A percentile compares a stretch with the other conserved stretches of the same genome.
Conservation (phyloP, 257 asterid species). For the Marsdenia floribunda region DNA sequence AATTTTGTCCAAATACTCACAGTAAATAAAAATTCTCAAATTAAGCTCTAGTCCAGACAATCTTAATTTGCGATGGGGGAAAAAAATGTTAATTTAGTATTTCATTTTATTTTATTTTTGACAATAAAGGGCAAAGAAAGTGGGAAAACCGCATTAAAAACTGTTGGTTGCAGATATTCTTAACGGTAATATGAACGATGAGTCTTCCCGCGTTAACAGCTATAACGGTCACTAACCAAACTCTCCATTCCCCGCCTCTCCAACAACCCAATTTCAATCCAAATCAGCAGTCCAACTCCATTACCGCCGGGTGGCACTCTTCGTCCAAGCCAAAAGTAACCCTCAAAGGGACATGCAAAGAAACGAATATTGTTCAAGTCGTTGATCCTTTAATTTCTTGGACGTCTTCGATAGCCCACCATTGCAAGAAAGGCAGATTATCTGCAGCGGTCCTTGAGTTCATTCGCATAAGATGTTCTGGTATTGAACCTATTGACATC, state of each 20-base stretch:
- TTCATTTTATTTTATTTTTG: too few species aligned
- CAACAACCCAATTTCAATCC: constrained; percentile 9
- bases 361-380: constrained; percentile 3
- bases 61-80: too few species aligned
- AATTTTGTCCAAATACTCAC: too few species aligned
- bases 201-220: constrained; percentile 37
- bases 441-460: constrained; percentile 43
- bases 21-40: too few species aligned
- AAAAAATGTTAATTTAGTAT: too few species aligned
- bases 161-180: background rate
- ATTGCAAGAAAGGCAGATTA: constrained; percentile 57
- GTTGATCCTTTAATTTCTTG: constrained; percentile 52
- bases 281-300: constrained; percentile 3
- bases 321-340: constrained; percentile 15
- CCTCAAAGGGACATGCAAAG: constrained; percentile 17
- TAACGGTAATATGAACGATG: constrained; percentile 38
- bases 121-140: too few species aligned
- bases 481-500: constrained; percentile 49
- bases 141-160: too few species aligned
- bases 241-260: constrained; percentile 16
- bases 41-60: too few species aligned
- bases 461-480: constrained; percentile 48
- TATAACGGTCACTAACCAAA: constrained; percentile 17
- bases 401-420: constrained; percentile 63
- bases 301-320: background rate